A percentile compares a stretch with the other conserved stretches of the same genome.
These are phyloP conservation scores for Brasilioporus rufonigricans DNA, from an alignment of 768 basidiomycete genomes.

Conservation along the genomic window DNA sequence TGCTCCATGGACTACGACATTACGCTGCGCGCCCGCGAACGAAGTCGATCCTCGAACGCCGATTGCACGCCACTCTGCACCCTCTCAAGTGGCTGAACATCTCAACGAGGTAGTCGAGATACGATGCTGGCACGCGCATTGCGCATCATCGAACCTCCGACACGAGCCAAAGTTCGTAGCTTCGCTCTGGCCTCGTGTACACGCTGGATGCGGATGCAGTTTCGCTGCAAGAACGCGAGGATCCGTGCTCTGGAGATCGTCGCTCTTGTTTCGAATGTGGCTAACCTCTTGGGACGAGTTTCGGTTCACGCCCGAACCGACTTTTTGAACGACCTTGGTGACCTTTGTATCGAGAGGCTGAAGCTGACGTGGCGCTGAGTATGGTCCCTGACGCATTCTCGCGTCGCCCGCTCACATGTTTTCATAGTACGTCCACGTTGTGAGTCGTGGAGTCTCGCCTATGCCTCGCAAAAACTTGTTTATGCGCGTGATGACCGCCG, in stretches of 20 bases:
- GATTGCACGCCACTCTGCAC: conserved; percentile 1
- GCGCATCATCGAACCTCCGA: conserved; percentile 9
- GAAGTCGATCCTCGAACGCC: neutral
- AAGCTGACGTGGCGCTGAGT: conserved; percentile 19
- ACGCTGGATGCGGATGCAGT: conserved; percentile 20
- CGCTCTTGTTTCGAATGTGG: conserved; percentile 7
- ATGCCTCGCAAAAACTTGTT: conserved; percentile 10
- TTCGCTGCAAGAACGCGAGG: conserved; percentile 6
- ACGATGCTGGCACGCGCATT: conserved; percentile 8
- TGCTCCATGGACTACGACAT: neutral
- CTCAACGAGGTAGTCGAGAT: neutral
- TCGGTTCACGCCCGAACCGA: conserved; percentile 4
- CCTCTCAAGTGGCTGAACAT: conserved; percentile 5
- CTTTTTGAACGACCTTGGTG: conserved; percentile 10
- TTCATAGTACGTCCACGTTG: conserved; percentile 9
- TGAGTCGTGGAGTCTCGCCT: neutral
- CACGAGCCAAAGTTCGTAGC: conserved; percentile 8
- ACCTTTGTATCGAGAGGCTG: conserved; percentile 12
- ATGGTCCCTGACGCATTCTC: neutral
- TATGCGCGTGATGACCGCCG: conserved; percentile 12
- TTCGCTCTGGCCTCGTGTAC: conserved; percentile 8
- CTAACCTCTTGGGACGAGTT: conserved; percentile 3
- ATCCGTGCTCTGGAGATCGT: conserved; percentile 3
- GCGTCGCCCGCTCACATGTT: conserved; percentile 2
- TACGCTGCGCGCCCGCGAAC: neutral